phyloP scores from a whole-genome alignment of 139 green algal species.

The Tetraselmis striata region DNA sequence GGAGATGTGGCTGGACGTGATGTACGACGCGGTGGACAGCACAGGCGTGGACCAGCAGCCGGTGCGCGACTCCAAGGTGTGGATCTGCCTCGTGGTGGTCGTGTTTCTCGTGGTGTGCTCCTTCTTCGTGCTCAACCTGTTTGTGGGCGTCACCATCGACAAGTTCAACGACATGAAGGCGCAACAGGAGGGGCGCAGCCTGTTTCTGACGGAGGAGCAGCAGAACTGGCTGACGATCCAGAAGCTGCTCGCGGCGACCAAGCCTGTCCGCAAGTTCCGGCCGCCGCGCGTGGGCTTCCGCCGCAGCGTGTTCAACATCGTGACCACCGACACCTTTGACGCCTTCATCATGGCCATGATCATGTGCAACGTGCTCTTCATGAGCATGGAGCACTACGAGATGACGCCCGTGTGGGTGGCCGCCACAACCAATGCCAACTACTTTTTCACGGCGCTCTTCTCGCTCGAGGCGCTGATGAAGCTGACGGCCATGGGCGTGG shows the following conservation, averaged over 20 bases:
- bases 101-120: conserved; percentile 46
- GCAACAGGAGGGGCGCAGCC: conserved; percentile 25
- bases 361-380: conserved; percentile 46
- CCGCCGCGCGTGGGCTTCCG: conserved; percentile 15
- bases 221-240: conserved; percentile 55
- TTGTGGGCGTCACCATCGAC: conserved; percentile 44
- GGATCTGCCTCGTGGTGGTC: conserved; percentile 25
- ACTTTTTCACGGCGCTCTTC: conserved; percentile 56
- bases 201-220: conserved; percentile 52
- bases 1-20: conserved; percentile 20
- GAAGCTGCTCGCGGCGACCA: conserved; percentile 30
- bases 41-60: conserved; percentile 45
- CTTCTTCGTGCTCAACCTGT: conserved; percentile 32
- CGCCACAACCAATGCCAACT: conserved; percentile 31
- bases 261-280: conserved; percentile 5
- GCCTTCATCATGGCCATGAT: conserved; percentile 43
- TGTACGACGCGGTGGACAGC: conserved; percentile 35
- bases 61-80: conserved; percentile 24
- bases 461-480: conserved; percentile 46
- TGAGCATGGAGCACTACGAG: conserved; percentile 36
- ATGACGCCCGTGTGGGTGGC: conserved; percentile 27
- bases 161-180: conserved; percentile 63
- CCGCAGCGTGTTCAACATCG: conserved; percentile 26
- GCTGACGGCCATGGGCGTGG: conserved; percentile 30
- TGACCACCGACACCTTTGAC: conserved; percentile 36